Evolutionary conservation across 2,329 filamentous ascomycete genomes (phyloP), one percentile per base, ranked within the genome.

Genomic region (Claviceps pusilla): DNA sequence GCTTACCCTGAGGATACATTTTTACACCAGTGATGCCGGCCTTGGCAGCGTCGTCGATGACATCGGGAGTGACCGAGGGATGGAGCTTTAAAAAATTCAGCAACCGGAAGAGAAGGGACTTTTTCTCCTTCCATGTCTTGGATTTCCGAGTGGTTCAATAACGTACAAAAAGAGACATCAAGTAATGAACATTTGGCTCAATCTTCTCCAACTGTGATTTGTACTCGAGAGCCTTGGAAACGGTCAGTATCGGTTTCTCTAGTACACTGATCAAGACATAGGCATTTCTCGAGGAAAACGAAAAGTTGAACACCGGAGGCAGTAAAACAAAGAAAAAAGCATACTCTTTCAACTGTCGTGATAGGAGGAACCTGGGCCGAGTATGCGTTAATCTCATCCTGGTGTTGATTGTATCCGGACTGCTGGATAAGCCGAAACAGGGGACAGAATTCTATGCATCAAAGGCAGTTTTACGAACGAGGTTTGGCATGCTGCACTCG

Each of bases 1-100:
- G 14, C 51, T 48, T 48, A 56, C 54, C 54, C 64, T 74, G 71
- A 2, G 82, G 80, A 61, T 89, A 89, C 49, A 82, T 77, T 69
- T 89, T 89, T 50, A 89, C 80, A 37, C 85, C 85, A 3, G 72
- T 68, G 61, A 94, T 80, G 7, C 88, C 88, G 3, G 83, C 80
- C 54, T 76, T 74, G 58, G 84, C 84, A 47, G 89, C 89, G 62
- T 88, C 77, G 51, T 77, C 76, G 61, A 95, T 87, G 11, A 81
- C 79, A 28, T 82, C 78, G 5, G 84, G 80, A 0, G 82, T 87
- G 52, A 87, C 73, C 28, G 76, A 77, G 11, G 76, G 71, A 64
- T 87, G 82, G 57, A 77, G 70, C 68, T 74, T 56, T n/a, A 31
- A 7, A 29, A 7, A 12, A 19, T 19, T 47, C 7, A 50, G 39